Percentiles rank a stretch among this genome's conserved stretches.
These are phyloP conservation scores for Rhytidhysteron rufulum DNA, from an alignment of 2,329 filamentous ascomycete genomes.

Conservation along the genomic window DNA sequence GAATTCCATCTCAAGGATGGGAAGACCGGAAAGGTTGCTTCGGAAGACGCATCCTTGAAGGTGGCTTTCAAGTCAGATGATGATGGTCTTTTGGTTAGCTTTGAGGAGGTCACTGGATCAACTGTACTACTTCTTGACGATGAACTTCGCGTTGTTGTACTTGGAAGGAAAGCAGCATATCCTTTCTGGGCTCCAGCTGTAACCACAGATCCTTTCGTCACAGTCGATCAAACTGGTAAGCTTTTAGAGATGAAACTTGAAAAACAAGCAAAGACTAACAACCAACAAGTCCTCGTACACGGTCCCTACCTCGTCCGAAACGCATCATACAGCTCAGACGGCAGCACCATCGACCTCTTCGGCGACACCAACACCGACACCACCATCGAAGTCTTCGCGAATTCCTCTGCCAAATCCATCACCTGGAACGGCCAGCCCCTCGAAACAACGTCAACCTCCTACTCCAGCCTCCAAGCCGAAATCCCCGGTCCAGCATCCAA, in stretches of 20 bases:
- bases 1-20: slow-evolving; percentile 39
- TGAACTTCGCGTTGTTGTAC: slow-evolving; percentile 32
- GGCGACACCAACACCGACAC: slow-evolving; percentile 34
- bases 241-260: neutral
- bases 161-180: slow-evolving; percentile 36
- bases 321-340: slow-evolving; percentile 16
- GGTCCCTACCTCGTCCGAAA: slow-evolving; percentile 40
- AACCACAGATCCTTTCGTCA: slow-evolving; percentile 34
- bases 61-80: slow-evolving; percentile 42
- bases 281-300: slow-evolving; percentile 30
- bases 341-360: slow-evolving; percentile 24
- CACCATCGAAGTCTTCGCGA: slow-evolving; percentile 35
- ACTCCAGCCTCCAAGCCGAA: slow-evolving; percentile 34
- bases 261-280: too few relatives aligned
- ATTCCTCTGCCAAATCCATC: slow-evolving; percentile 21
- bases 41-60: slow-evolving; percentile 39
- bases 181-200: slow-evolving; percentile 38
- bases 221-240: slow-evolving; percentile 34
- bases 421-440: slow-evolving; percentile 37
- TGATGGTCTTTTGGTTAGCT: slow-evolving; percentile 28
- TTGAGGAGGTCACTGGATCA: slow-evolving; percentile 28
- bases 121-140: slow-evolving; percentile 35
- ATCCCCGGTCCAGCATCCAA: slow-evolving; percentile 20
- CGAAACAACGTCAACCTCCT: slow-evolving; percentile 24
- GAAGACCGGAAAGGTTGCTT: slow-evolving; percentile 35